Conservation (phyloP, 139 green algal genomes). For the Coccomyxa sp. region DNA sequence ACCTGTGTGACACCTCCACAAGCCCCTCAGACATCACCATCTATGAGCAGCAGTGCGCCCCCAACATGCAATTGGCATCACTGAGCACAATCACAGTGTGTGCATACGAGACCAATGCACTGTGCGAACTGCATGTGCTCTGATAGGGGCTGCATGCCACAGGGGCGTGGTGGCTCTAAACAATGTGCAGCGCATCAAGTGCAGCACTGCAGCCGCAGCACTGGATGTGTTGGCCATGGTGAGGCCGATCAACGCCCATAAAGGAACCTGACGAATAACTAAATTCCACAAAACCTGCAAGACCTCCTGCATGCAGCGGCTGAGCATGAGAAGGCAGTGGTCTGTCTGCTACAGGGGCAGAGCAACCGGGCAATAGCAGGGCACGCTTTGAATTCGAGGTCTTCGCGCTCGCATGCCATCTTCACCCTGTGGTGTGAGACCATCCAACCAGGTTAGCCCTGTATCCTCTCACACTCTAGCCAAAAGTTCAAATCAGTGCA, state of each 20-base stretch:
- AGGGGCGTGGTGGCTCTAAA: slow-evolving; percentile 13
- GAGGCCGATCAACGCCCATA: slow-evolving; percentile 10
- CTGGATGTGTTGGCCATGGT: slow-evolving; percentile 34
- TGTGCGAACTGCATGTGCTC: background rate
- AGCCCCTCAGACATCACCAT: slow-evolving; percentile 14
- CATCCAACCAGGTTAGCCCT: slow-evolving; percentile 21
- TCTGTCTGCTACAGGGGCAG: slow-evolving; percentile 12
- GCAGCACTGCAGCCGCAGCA: slow-evolving; percentile 22
- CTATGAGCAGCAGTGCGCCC: slow-evolving; percentile 10
- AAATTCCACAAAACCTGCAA: background rate
- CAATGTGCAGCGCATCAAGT: slow-evolving; percentile 6
- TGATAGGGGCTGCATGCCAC: background rate
- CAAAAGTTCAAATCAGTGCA: background rate
- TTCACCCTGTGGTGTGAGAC: slow-evolving; percentile 66
- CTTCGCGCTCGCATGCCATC: slow-evolving; percentile 64
- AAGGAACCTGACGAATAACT: background rate
- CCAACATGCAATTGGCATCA: background rate
- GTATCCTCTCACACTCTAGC: background rate
- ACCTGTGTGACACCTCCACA: slow-evolving; percentile 28
- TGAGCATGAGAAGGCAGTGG: background rate
- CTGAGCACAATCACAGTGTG: background rate
- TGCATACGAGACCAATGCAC: too few relatives aligned
- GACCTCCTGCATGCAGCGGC: background rate
- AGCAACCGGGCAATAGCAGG: slow-evolving; percentile 13
- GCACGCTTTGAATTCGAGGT: slow-evolving; percentile 56